Conservation (phyloP, 1,139 yeast genomes). For the Blastobotrys arbuscula region DNA sequence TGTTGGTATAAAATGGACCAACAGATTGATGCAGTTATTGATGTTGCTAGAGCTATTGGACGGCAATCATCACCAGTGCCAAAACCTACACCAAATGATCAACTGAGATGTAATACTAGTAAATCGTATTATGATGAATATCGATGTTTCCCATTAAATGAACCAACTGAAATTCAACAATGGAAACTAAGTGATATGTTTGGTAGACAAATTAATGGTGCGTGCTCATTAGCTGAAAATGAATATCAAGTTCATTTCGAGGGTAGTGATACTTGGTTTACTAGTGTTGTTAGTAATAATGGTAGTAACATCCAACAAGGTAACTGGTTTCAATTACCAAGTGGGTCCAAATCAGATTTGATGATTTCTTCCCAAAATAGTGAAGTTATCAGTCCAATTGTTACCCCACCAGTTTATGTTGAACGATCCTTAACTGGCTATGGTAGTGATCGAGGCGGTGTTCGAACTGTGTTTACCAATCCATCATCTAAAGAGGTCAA, state of each 20-base stretch:
- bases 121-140: constrained; percentile 52
- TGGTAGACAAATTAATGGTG: constrained; percentile 62
- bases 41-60: constrained; percentile 61
- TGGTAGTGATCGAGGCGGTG: constrained; percentile 87
- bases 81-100: constrained; percentile 63
- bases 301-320: constrained; percentile 6
- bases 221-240: constrained; percentile 44
- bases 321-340: neutral
- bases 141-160: constrained; percentile 74
- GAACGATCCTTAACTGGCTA: constrained; percentile 88
- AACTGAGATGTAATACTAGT: constrained; percentile 62
- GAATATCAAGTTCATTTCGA: constrained; percentile 27
- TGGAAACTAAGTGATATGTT: constrained; percentile 63
- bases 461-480: constrained; percentile 71
- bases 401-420: constrained; percentile 60
- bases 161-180: constrained; percentile 41
- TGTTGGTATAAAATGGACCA: constrained; percentile 61
- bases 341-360: neutral
- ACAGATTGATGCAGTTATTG: constrained; percentile 67
- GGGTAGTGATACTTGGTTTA: constrained; percentile 28
- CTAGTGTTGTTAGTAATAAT: constrained; percentile 7
- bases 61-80: constrained; percentile 70
- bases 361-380: constrained; percentile 19
- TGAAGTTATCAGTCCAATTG: constrained; percentile 33
- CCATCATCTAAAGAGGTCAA: constrained; percentile 45